These are phyloP conservation scores for Cordyceps militaris DNA, from an alignment of 2,329 filamentous ascomycete genomes.

Conservation along the genomic window DNA sequence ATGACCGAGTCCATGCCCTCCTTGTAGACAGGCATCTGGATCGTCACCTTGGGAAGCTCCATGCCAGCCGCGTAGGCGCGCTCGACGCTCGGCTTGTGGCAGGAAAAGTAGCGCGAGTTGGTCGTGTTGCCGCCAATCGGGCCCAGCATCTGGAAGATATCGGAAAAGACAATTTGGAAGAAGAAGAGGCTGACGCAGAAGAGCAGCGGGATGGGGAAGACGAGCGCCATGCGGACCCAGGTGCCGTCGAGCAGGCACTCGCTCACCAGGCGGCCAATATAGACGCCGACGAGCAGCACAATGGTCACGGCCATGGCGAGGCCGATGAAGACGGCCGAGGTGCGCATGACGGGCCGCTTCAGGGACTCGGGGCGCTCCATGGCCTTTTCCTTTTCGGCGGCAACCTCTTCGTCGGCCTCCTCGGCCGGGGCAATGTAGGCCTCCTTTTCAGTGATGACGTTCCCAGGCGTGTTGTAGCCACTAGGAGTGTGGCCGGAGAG, in stretches of 20 bases:
- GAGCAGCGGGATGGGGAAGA: slow-evolving; percentile 30
- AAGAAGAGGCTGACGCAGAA: slow-evolving; percentile 32
- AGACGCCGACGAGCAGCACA: slow-evolving; percentile 32
- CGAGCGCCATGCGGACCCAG: slow-evolving; percentile 32
- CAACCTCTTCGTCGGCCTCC: slow-evolving; percentile 17
- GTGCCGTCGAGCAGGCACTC: slow-evolving; percentile 32
- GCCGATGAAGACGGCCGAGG: slow-evolving; percentile 32
- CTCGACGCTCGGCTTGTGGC: slow-evolving; percentile 28
- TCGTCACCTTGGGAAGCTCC: slow-evolving; percentile 32
- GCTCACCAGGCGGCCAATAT: slow-evolving; percentile 29
- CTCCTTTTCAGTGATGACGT: slow-evolving; percentile 15
- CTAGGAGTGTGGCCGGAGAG: background rate
- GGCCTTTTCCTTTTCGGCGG: slow-evolving; percentile 18
- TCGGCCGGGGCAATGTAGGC: slow-evolving; percentile 12
- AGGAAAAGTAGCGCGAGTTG: slow-evolving; percentile 40
- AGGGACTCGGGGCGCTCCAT: slow-evolving; percentile 30
- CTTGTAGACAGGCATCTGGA: slow-evolving; percentile 37
- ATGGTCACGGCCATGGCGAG: slow-evolving; percentile 31
- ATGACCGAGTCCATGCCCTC: slow-evolving; percentile 36
- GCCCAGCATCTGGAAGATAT: slow-evolving; percentile 40
- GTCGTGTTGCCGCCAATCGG: slow-evolving; percentile 36
- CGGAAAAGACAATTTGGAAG: slow-evolving; percentile 35
- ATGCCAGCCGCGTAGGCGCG: slow-evolving; percentile 27
- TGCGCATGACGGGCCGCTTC: slow-evolving; percentile 31
- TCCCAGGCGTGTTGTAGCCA: slow-evolving; percentile 6